Evolutionary conservation across 257 asterid species (phyloP), one percentile per base, ranked within the genome.

Genomic region (Thymus mandschuricus): DNA sequence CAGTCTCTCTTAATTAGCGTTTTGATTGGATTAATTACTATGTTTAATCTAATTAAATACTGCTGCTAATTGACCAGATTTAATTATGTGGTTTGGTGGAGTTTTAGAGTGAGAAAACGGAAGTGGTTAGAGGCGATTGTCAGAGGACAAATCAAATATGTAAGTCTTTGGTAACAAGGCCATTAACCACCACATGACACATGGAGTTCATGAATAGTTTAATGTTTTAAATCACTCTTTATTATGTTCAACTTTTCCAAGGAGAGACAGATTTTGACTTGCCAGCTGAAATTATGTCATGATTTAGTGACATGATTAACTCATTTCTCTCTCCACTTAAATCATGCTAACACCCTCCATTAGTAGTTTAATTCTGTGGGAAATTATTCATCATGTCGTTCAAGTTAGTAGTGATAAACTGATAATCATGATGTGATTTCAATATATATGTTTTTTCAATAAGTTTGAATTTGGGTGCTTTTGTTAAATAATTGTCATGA

Each of bases 141-240:
- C 81, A 70, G 75, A 61, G 51, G 77, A 67, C 82, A 69, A 69
- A 73, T 81, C 80, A 62, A 68, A 31, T 21, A n/a, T n/a, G n/a
- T 27, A 46, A 45, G 61, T 71, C 49, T 35, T 57, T 63, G 43
- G 48, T 49, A 70, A 79, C 71, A 66, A 64, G 61, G 61, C 10
- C 65, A 41, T 28, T 68, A 81, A 73, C 78, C 65, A 65, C 77
- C 82, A 77, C 85, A 77, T 74, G 78, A 66, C 82, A 77, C 85
- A 74, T 74, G 80, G 66, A 38, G 27, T 34, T 21, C 21, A 21
- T 50, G 45, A 79, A 74, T 69, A 79, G 68, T 64, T 74, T 60
- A 76, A 57, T 74, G 64, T 51, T 43, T 60, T 70, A 66, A 60
- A 71, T 66, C 64, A 35, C 64, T 44, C 21, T 21, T 21, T 21